phyloP scores from a whole-genome alignment of 108 stramenopile genomes.

The Cyclotella choctawhatcheeana region DNA sequence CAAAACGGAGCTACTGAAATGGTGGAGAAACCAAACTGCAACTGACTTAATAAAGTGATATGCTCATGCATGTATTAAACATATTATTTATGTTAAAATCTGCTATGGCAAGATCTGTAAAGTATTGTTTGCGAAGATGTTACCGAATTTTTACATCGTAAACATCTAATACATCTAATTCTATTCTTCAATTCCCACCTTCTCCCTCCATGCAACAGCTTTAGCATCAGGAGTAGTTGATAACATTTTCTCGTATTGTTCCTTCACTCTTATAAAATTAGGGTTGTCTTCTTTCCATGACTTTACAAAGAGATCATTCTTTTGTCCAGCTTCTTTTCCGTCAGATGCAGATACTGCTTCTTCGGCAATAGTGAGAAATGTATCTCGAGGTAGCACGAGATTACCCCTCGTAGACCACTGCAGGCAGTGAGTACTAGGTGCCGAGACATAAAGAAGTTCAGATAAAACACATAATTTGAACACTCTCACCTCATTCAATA shows the following conservation, averaged over 20 bases:
- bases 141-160: too few species aligned
- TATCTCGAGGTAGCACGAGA: slow-evolving; percentile 73
- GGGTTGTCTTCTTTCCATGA: slow-evolving; percentile 56
- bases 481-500: slow-evolving; percentile 71
- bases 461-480: not conserved
- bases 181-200: slow-evolving; percentile 57
- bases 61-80: too few species aligned
- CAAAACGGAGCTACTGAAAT: slow-evolving; percentile 47
- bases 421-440: not conserved
- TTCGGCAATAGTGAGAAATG: slow-evolving; percentile 53
- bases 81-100: too few species aligned
- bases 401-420: slow-evolving; percentile 80
- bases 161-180: too few species aligned
- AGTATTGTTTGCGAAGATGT: too few species aligned
- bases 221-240: slow-evolving; percentile 57
- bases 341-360: slow-evolving; percentile 60
- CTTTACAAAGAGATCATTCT: slow-evolving; percentile 50
- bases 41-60: too few species aligned
- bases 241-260: slow-evolving; percentile 71
- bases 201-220: slow-evolving; percentile 64
- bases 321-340: slow-evolving; percentile 32
- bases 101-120: too few species aligned
- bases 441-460: not conserved
- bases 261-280: slow-evolving; percentile 59
- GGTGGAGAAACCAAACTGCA: slow-evolving; percentile 25